These are phyloP conservation scores for Bryoerythrophyllum caledonicum DNA, from an alignment of 225 moss, liverwort and hornwort genomes.

Conservation along the genomic window DNA sequence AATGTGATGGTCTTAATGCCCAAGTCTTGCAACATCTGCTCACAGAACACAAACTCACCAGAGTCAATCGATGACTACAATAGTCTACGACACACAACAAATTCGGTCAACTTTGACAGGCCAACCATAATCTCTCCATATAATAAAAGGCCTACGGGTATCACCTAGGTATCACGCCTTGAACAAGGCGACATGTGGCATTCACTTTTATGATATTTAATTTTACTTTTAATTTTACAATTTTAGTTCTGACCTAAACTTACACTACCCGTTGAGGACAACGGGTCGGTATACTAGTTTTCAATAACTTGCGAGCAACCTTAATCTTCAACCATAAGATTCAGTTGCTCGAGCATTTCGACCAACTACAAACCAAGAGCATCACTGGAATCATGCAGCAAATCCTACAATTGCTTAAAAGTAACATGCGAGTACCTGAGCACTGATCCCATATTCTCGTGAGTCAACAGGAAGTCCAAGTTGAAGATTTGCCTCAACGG, in stretches of 20 bases:
- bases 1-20: slow-evolving; percentile 82
- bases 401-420: background rate
- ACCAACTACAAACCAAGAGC: background rate
- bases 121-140: background rate
- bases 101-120: background rate
- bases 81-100: background rate
- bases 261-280: no score
- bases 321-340: background rate
- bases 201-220: no score
- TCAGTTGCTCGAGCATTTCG: slow-evolving; percentile 9
- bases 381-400: background rate
- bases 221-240: no score
- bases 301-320: background rate
- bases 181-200: no score
- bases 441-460: slow-evolving; percentile 94
- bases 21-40: slow-evolving; percentile 78
- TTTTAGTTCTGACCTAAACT: no score
- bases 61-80: background rate
- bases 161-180: no score
- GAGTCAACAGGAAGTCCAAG: slow-evolving; percentile 96
- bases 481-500: slow-evolving; percentile 90
- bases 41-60: slow-evolving; percentile 16
- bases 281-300: no score
- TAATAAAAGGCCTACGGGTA: no score
- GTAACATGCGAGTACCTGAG: slow-evolving; percentile 59